phyloP scores from a whole-genome alignment of 768 basidiomycete species.

The Sistotremastrum suecicum region DNA sequence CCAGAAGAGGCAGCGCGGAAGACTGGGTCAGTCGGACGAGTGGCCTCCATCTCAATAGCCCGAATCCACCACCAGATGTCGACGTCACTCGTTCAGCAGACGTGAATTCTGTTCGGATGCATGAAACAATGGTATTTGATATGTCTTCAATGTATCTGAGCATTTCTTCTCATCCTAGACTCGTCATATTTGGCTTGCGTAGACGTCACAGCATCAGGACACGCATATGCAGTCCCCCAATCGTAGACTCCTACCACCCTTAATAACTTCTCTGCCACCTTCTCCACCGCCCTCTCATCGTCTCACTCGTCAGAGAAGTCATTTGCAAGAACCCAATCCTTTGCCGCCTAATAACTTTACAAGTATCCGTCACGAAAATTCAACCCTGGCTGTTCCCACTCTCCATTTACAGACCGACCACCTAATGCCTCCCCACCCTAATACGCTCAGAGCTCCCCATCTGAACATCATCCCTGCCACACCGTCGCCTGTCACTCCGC shows the following conservation, averaged over 20 bases:
- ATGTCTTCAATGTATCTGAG: slow-evolving; percentile 6
- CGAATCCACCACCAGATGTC: slow-evolving; percentile 12
- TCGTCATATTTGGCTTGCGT: background rate
- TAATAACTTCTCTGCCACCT: slow-evolving; percentile 12
- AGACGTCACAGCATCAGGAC: background rate
- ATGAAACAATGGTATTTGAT: background rate
- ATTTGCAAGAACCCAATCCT: slow-evolving; percentile 17
- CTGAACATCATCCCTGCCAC: slow-evolving; percentile 9
- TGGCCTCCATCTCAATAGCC: slow-evolving; percentile 50
- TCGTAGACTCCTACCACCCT: slow-evolving; percentile 13
- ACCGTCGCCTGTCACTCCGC: slow-evolving; percentile 9
- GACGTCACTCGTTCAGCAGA: slow-evolving; percentile 17
- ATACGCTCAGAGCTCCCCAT: slow-evolving; percentile 9
- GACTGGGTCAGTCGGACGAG: slow-evolving; percentile 68
- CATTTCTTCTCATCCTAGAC: slow-evolving; percentile 6
- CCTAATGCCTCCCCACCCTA: slow-evolving; percentile 3
- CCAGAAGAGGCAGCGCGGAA: slow-evolving; percentile 33
- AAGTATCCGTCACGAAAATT: slow-evolving; percentile 7
- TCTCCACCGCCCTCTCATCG: slow-evolving; percentile 3
- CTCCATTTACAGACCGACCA: slow-evolving; percentile 7
- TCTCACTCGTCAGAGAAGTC: background rate
- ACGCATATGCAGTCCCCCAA: slow-evolving; percentile 1
- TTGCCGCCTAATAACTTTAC: slow-evolving; percentile 16
- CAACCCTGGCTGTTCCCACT: background rate
- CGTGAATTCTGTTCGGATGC: slow-evolving; percentile 30